Evolutionary conservation across 805 yeast genomes (phyloP), one percentile per base, ranked within the genome.

Genomic region (Sugiyamaella mastotermitis): DNA sequence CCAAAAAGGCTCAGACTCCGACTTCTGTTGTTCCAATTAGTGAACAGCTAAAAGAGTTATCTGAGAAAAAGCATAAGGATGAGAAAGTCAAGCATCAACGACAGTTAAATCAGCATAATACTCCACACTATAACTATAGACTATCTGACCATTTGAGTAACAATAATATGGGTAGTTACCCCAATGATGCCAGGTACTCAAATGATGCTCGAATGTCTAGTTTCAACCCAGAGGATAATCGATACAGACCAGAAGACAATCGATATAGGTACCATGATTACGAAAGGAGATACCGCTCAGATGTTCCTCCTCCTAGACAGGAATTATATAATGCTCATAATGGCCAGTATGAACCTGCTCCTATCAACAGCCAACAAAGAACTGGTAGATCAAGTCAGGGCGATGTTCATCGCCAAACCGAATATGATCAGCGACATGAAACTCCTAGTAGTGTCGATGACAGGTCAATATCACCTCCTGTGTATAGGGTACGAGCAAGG

Each of bases 271-370:
- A 49, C 35, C 47, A 47, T 17, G 55, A 51, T 26, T 42, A 40
- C 32, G 51, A 51, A 20, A 32, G 42, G 18, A 36, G 54, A 11
- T 50, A 47, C 31, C 33, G 51, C 11, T 28, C 48, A 5, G 47
- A 40, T n/a, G 38, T 17, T 15, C 49, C 50, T 9, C 42, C 49
- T 11, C 46, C 52, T 6, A 42, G 48, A 10, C 46, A 46, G 35
- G 56, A 52, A 41, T 43, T 52, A 14, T 52, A 40, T 40, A 49
- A 51, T 37, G 51, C 50, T 6, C 35, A 38, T 16, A 45, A 46
- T 16, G 53, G 54, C 15, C 42, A 39, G 41, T 37, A 46, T 15
- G 56, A 52, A 40, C 37, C 50, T 9, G 41, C 37, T 20, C 36
- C 41, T 9, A 11, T 25, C 22, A 17, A n/a, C n/a, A n/a, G n/a